These are phyloP conservation scores for Leccinum disarticulatum DNA, from an alignment of 768 basidiomycete genomes.

Conservation along the genomic window DNA sequence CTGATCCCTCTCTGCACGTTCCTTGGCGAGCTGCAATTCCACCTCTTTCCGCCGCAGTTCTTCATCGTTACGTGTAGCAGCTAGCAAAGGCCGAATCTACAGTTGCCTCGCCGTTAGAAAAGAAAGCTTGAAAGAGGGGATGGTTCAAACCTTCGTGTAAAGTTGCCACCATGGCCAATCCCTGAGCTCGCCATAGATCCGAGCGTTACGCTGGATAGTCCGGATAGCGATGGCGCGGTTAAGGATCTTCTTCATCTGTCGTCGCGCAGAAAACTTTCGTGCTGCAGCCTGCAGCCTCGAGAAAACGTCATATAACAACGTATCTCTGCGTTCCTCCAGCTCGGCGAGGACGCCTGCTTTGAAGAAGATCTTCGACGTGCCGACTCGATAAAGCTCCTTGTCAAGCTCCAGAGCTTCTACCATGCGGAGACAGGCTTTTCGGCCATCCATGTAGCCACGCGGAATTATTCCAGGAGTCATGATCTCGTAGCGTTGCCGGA, in stretches of 20 bases:
- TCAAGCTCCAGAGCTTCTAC: constrained; percentile 88
- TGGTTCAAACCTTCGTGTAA: constrained; percentile 73
- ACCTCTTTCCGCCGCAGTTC: constrained; percentile 86
- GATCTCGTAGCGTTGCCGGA: constrained; percentile 95
- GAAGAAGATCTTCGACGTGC: constrained; percentile 98
- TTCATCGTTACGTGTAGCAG: constrained; percentile 90
- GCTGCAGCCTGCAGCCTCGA: constrained; percentile 84
- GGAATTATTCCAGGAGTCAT: constrained; percentile 93
- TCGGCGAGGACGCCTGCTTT: constrained; percentile 97
- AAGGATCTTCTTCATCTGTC: constrained; percentile 92
- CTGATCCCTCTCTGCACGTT: constrained; percentile 85
- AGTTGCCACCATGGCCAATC: constrained; percentile 99
- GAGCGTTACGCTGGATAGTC: constrained; percentile 92
- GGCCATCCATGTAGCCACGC: constrained; percentile 95
- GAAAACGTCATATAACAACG: constrained; percentile 85
- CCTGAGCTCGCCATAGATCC: constrained; percentile 83
- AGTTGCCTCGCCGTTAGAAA: constrained; percentile 10
- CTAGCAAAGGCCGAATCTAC: constrained; percentile 89
- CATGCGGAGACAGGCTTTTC: constrained; percentile 91
- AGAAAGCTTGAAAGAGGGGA: not conserved
- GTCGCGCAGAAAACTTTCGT: constrained; percentile 79
- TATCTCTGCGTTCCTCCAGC: constrained; percentile 89
- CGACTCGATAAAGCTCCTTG: constrained; percentile 80
- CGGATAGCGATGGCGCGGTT: constrained; percentile 89
- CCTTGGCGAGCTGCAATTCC: constrained; percentile 77